Evolutionary conservation across 2,329 filamentous ascomycete genomes (phyloP).

Genomic region (Apiospora koreana): DNA sequence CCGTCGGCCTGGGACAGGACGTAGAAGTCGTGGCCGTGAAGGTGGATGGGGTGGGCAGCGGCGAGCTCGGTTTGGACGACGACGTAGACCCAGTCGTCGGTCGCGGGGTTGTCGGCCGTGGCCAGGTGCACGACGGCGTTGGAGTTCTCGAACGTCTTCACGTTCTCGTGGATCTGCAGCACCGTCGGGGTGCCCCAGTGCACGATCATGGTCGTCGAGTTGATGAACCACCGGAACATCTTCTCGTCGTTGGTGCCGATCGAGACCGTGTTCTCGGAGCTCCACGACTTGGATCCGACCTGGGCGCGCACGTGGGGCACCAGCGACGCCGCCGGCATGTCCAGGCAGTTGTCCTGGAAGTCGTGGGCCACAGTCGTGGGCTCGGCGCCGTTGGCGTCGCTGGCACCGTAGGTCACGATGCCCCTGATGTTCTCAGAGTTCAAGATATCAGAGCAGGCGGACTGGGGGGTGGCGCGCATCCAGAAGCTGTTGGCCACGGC

Average conservation of each 20-base stretch:
- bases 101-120: constrained; percentile 32
- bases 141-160: constrained; percentile 22
- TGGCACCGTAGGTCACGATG: constrained; percentile 40
- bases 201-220: constrained; percentile 47
- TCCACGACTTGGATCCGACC: constrained; percentile 26
- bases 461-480: constrained; percentile 44
- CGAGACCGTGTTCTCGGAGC: constrained; percentile 26
- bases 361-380: constrained; percentile 16
- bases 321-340: constrained; percentile 35
- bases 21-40: constrained; percentile 46
- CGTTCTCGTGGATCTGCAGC: constrained; percentile 28
- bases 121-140: constrained; percentile 34
- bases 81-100: constrained; percentile 38
- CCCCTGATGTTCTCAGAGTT: constrained; percentile 13
- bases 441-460: constrained; percentile 35
- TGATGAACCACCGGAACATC: constrained; percentile 51
- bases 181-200: constrained; percentile 51
- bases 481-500: constrained; percentile 39
- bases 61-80: constrained; percentile 30
- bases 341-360: constrained; percentile 33
- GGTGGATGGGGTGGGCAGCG: constrained; percentile 14
- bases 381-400: constrained; percentile 19
- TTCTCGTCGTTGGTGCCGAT: constrained; percentile 17
- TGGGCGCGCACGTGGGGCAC: constrained; percentile 37
- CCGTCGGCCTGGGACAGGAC: constrained; percentile 35